These are phyloP conservation scores for Exophiala viscosa DNA, from an alignment of 2,329 filamentous ascomycete species.

Conservation along the genomic window DNA sequence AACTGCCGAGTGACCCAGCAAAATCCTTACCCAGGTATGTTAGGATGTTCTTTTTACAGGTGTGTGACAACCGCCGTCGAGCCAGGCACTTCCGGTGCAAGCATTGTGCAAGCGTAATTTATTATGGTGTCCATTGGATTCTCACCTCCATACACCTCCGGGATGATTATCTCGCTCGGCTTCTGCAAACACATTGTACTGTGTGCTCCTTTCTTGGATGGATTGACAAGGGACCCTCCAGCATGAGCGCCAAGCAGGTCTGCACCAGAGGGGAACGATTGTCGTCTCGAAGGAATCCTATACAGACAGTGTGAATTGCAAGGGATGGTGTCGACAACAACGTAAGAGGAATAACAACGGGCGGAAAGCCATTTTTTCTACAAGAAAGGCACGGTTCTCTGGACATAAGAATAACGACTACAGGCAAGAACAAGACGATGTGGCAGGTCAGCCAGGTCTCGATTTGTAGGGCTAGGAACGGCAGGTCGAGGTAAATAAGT, in stretches of 20 bases:
- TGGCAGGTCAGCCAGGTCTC: no score
- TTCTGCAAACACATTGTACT: conserved; percentile 41
- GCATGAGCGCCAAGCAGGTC: conserved; percentile 54
- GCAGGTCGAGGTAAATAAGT: no score
- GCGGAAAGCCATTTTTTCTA: no score
- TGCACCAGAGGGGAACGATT: conserved; percentile 42
- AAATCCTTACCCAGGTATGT: conserved; percentile 46
- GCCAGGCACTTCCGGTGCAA: conserved; percentile 51
- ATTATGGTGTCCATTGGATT: conserved; percentile 43
- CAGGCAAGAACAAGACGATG: no score
- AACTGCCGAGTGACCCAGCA: conserved; percentile 52
- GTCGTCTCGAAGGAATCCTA: conserved; percentile 9
- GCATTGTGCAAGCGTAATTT: conserved; percentile 49
- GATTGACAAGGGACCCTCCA: conserved; percentile 55
- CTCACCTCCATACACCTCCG: conserved; percentile 46
- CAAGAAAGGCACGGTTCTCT: no score
- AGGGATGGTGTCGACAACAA: no score
- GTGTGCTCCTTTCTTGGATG: conserved; percentile 54
- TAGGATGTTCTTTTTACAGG: conserved; percentile 37
- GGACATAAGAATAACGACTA: no score
- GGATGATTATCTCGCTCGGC: conserved; percentile 34
- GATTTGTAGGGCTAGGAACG: no score
- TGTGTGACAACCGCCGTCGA: conserved; percentile 40
- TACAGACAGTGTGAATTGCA: no score
- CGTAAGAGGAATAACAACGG: no score